These are phyloP conservation scores for Polytrichum formosum DNA, from an alignment of 225 moss, liverwort and hornwort genomes.

Conservation along the genomic window DNA sequence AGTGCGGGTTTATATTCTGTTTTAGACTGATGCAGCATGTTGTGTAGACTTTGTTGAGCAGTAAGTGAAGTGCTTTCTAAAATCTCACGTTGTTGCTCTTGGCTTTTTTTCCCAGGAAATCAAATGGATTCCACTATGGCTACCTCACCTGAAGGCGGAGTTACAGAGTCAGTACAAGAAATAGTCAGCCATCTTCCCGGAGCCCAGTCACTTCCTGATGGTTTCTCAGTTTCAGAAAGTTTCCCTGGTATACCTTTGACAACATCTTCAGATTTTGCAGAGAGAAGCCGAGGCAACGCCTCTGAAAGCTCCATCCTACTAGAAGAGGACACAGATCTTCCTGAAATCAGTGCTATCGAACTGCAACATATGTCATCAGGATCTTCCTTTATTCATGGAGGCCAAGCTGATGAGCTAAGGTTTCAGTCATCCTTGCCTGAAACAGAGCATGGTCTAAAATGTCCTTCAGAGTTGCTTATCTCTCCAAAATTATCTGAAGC, in stretches of 20 bases:
- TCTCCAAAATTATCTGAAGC: conserved; percentile 22
- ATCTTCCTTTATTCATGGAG: conserved; percentile 4
- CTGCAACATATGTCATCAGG: conserved; percentile 25
- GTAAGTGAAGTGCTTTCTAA: too few species aligned
- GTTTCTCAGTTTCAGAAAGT: conserved; percentile 59
- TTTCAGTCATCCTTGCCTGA: conserved; percentile 16
- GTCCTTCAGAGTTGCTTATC: conserved; percentile 25
- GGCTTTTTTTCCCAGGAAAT: conserved; percentile 10
- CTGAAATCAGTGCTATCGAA: conserved; percentile 39
- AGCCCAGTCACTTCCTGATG: conserved; percentile 48
- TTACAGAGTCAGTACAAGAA: conserved; percentile 39
- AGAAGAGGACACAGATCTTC: conserved; percentile 14
- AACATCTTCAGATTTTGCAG: conserved; percentile 30
- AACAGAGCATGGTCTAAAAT: conserved; percentile 13
- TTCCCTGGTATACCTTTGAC: conserved; percentile 39
- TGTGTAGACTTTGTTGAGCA: too few species aligned
- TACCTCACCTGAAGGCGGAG: conserved; percentile 24
- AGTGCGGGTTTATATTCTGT: too few species aligned
- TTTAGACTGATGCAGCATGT: too few species aligned
- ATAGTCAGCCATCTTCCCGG: conserved; percentile 56
- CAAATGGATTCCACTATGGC: conserved; percentile 34
- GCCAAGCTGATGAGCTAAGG: conserved; percentile 23
- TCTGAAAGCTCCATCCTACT: background rate
- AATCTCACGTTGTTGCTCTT: too few species aligned
- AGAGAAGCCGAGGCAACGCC: conserved; percentile 17